Percentiles rank a stretch among this genome's conserved stretches.
Evolutionary conservation across 805 yeast genomes (phyloP).

Genomic region (Candida golubevii): DNA sequence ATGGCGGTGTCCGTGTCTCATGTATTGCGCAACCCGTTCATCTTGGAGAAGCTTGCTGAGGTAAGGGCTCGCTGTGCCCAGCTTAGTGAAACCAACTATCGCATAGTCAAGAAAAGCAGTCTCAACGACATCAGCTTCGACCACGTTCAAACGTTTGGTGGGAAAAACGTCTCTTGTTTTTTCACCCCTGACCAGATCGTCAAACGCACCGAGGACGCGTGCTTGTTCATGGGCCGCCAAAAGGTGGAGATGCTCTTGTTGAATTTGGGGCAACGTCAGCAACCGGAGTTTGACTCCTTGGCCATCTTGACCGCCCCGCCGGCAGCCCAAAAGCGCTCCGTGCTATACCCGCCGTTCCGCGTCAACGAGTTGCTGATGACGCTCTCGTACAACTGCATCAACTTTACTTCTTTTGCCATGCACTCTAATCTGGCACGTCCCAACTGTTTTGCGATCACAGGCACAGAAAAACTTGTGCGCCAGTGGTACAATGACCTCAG

Average conservation of each 20-base stretch:
- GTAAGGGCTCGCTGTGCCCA: slow-evolving; percentile 13
- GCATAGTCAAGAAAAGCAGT: slow-evolving; percentile 13
- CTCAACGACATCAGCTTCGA: slow-evolving; percentile 34
- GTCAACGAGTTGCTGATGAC: slow-evolving; percentile 31
- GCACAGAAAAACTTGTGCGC: slow-evolving; percentile 16
- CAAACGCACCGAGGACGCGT: slow-evolving; percentile 27
- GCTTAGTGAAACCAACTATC: slow-evolving; percentile 17
- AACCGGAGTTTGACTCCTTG: slow-evolving; percentile 28
- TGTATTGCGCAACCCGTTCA: slow-evolving; percentile 36
- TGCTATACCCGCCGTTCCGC: slow-evolving; percentile 41
- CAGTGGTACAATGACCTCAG: slow-evolving; percentile 32
- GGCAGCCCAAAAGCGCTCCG: slow-evolving; percentile 21
- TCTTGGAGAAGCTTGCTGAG: slow-evolving; percentile 27
- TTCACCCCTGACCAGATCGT: slow-evolving; percentile 35
- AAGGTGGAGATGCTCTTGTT: slow-evolving; percentile 33
- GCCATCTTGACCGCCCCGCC: slow-evolving; percentile 30
- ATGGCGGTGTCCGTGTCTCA: slow-evolving; percentile 23
- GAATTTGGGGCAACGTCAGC: slow-evolving; percentile 19
- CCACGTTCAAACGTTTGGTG: slow-evolving; percentile 29
- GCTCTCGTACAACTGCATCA: slow-evolving; percentile 13
- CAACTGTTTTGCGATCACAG: slow-evolving; percentile 18
- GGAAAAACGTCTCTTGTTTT: slow-evolving; percentile 32
- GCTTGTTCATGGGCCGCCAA: slow-evolving; percentile 16
- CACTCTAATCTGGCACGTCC: slow-evolving; percentile 6
- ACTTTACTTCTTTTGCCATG: slow-evolving; percentile 14